A percentile compares a stretch with the other conserved stretches of the same genome.
Conservation (phyloP, 108 stramenopile genomes). For the Fragilaria radians region DNA sequence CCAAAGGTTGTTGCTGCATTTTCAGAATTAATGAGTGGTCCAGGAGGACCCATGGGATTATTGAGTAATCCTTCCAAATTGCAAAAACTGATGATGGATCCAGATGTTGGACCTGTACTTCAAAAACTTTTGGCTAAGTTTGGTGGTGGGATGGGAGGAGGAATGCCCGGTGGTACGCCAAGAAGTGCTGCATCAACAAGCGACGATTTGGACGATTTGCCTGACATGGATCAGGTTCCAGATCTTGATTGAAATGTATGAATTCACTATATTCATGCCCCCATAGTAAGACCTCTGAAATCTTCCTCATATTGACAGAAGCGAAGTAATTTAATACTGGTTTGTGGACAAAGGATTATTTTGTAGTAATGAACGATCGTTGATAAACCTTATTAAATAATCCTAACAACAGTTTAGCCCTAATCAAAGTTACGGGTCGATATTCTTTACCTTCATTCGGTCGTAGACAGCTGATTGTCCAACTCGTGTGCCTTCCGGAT, state of each 20-base stretch:
- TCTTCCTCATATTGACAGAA: too few species aligned
- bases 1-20: constrained; percentile 80
- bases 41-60: constrained; percentile 67
- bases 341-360: too few species aligned
- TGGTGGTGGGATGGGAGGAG: constrained; percentile 38
- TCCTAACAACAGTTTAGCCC: too few species aligned
- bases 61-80: constrained; percentile 77
- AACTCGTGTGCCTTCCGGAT: constrained; percentile 9
- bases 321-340: too few species aligned
- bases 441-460: background rate
- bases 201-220: constrained; percentile 53
- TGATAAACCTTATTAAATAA: background rate
- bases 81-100: constrained; percentile 84
- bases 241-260: constrained; percentile 52
- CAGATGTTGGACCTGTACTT: constrained; percentile 82
- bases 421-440: background rate
- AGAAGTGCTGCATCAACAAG: constrained; percentile 31
- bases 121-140: constrained; percentile 81
- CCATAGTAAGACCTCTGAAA: too few species aligned
- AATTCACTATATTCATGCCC: too few species aligned
- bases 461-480: constrained; percentile 23
- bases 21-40: constrained; percentile 61
- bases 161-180: constrained; percentile 23
- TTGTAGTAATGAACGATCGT: background rate
- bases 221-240: constrained; percentile 73